Evolutionary conservation across 441 rosid genomes (phyloP).

Genomic region (Lepidium campestre): DNA sequence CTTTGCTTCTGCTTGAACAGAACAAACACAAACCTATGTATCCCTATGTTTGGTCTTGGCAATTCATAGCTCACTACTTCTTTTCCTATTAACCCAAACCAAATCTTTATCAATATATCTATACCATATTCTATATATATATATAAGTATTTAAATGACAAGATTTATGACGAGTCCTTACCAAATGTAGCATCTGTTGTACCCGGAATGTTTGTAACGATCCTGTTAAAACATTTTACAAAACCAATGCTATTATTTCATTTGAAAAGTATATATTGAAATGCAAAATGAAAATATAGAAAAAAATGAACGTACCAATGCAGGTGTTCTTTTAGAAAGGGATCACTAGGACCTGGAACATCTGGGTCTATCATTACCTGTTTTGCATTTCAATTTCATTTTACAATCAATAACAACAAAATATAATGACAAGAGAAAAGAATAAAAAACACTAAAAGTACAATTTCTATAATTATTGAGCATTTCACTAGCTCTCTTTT

Average conservation of each 20-base stretch:
- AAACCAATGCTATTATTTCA: background rate
- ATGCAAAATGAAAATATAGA: too few species aligned
- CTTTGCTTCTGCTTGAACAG: conserved; percentile 56
- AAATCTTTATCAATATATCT: background rate
- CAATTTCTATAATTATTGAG: background rate
- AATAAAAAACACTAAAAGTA: background rate
- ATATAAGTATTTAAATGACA: background rate
- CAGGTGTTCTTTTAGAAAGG: conserved; percentile 57
- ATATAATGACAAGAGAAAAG: background rate
- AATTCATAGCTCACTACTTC: conserved; percentile 67
- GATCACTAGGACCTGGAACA: conserved; percentile 74
- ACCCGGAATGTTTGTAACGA: conserved; percentile 72
- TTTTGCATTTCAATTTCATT: background rate
- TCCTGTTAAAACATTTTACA: conserved; percentile 37
- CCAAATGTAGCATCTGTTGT: conserved; percentile 77
- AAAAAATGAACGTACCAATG: conserved; percentile 45
- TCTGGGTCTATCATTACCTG: conserved; percentile 73
- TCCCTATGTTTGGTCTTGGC: conserved; percentile 73
- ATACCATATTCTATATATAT: background rate
- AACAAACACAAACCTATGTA: conserved; percentile 70
- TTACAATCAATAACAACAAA: background rate
- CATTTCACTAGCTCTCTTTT: too few species aligned
- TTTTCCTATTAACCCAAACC: conserved; percentile 33
- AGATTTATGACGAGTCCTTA: conserved; percentile 18
- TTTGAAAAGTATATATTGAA: too few species aligned